Conservation (phyloP, 371 early-diverging fungal species). For the Blastocladiella emersonii region DNA sequence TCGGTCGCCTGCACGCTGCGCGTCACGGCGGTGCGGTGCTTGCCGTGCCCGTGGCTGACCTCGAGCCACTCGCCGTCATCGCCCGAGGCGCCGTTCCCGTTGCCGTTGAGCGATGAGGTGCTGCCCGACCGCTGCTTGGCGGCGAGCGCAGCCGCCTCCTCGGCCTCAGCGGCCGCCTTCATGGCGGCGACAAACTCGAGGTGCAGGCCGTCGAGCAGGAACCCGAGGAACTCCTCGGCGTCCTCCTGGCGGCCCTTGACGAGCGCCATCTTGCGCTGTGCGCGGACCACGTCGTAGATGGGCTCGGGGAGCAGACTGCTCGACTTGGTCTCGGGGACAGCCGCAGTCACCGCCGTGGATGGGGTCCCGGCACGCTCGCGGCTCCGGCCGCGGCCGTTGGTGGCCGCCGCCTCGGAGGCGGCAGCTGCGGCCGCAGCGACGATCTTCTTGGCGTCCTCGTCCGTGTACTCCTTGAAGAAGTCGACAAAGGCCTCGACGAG, state of each 20-base stretch:
- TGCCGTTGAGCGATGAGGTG: too few relatives aligned
- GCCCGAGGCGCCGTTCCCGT: conserved; percentile 4
- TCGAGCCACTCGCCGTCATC: conserved; percentile 69
- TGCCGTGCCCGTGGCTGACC: conserved; percentile 76
- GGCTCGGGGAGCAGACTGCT: conserved; percentile 67
- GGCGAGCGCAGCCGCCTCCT: conserved; percentile 13
- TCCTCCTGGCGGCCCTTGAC: conserved; percentile 84
- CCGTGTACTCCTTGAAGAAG: not conserved
- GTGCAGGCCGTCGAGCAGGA: conserved; percentile 81
- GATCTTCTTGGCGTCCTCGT: too few relatives aligned
- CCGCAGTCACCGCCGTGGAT: too few relatives aligned
- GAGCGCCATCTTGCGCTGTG: conserved; percentile 25
- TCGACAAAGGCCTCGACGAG: not conserved
- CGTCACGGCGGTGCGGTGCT: conserved; percentile 33
- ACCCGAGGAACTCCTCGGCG: conserved; percentile 89
- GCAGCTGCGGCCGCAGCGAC: too few relatives aligned
- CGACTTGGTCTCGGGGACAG: too few relatives aligned
- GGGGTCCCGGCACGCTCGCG: too few relatives aligned
- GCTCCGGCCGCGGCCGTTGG: not conserved
- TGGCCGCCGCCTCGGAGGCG: not conserved
- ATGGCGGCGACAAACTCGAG: conserved; percentile 64
- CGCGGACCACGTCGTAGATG: conserved; percentile 76
- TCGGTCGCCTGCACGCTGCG: conserved; percentile 41
- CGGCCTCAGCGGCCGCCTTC: conserved; percentile 11
- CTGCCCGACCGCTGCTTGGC: not conserved